phyloP scores from a whole-genome alignment of 768 basidiomycete species.

The Leucocoprinus birnbaumii region DNA sequence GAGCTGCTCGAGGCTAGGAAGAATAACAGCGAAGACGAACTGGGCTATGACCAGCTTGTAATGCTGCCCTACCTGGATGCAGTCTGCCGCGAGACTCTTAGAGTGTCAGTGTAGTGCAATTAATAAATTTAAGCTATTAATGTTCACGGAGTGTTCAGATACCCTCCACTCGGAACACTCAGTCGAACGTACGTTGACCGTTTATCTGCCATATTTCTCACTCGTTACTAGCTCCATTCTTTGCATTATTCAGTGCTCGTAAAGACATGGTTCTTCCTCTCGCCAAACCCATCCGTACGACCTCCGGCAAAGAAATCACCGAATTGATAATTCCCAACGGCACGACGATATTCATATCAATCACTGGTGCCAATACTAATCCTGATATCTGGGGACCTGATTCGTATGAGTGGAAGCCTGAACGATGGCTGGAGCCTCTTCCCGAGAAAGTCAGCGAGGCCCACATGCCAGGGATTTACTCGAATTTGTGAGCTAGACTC shows the following conservation, averaged over 20 bases:
- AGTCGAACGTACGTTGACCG: constrained; percentile 20
- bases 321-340: constrained; percentile 40
- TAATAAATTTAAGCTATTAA: not conserved
- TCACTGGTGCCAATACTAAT: constrained; percentile 10
- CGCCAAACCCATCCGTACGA: constrained; percentile 35
- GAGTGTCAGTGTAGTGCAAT: constrained; percentile 25
- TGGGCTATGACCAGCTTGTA: constrained; percentile 35
- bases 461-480: constrained; percentile 15
- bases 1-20: constrained; percentile 29
- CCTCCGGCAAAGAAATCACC: constrained; percentile 28
- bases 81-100: constrained; percentile 35
- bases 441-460: constrained; percentile 21
- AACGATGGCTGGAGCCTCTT: constrained; percentile 34
- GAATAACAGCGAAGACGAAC: constrained; percentile 18
- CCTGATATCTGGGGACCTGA: constrained; percentile 37
- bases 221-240: not conserved
- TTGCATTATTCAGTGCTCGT: not conserved
- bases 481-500: not conserved
- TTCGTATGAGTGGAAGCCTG: constrained; percentile 36
- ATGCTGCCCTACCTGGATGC: constrained; percentile 37
- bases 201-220: not conserved
- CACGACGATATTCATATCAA: constrained; percentile 32
- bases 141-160: constrained; percentile 5
- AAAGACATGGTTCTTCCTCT: constrained; percentile 36
- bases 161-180: constrained; percentile 20